Percentiles rank a stretch among this genome's conserved stretches.
phyloP scores from a whole-genome alignment of 192 early-diverging fungal genomes.

The Allomyces macrogynus region DNA sequence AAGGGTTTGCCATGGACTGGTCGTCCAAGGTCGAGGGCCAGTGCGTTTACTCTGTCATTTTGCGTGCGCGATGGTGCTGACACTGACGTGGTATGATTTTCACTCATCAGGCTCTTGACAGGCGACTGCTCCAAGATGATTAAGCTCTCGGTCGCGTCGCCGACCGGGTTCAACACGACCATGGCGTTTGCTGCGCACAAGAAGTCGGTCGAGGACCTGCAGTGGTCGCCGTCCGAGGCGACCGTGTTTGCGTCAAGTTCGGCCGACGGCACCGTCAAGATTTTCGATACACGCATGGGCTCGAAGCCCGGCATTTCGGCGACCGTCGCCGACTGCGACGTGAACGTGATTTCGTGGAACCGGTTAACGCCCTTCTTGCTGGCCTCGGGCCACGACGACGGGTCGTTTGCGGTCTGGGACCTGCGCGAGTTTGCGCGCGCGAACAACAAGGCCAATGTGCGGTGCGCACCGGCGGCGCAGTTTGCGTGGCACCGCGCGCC shows the following conservation, averaged over 20 bases:
- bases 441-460: constrained; percentile 13
- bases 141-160: constrained; percentile 54
- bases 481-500: constrained; percentile 87
- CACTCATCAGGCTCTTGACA: constrained; percentile 42
- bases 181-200: constrained; percentile 63
- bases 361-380: constrained; percentile 61
- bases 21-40: constrained; percentile 38
- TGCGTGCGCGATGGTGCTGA: background rate
- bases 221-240: constrained; percentile 83
- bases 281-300: constrained; percentile 82
- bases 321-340: constrained; percentile 64
- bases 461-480: constrained; percentile 56
- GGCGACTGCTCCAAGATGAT: constrained; percentile 67
- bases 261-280: constrained; percentile 73
- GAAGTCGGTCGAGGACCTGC: constrained; percentile 80
- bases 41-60: constrained; percentile 1
- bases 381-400: constrained; percentile 81
- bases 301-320: constrained; percentile 51
- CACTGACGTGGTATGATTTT: constrained; percentile 3
- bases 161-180: constrained; percentile 48
- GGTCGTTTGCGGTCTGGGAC: constrained; percentile 92
- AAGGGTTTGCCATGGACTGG: constrained; percentile 97
- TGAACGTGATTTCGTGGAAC: constrained; percentile 97
- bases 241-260: constrained; percentile 84
- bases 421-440: constrained; percentile 38